A percentile compares a stretch with the other conserved stretches of the same genome.
Evolutionary conservation across 129 eudicot genomes (phyloP).

Genomic region (Helianthus annuus): HanXRQr2.0-SUNRISE NC_035435.2:92023504-92024003

Average conservation of each 20-base stretch:
- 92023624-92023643: too few species aligned
- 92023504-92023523: background rate
- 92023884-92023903: background rate
- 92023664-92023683: too few species aligned
- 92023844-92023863: conserved; percentile 21
- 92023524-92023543: background rate
- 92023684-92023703: too few species aligned
- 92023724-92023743: too few species aligned
- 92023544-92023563: too few species aligned
- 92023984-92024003: conserved; percentile 4
- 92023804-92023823: conserved; percentile 26
- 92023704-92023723: too few species aligned
- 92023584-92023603: too few species aligned
- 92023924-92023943: conserved; percentile 16
- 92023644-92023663: too few species aligned
- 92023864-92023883: conserved; percentile 6
- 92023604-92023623: too few species aligned
- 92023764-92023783: conserved; percentile 33
- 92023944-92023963: conserved; percentile 4
- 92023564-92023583: too few species aligned
- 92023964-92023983: conserved; percentile 15
- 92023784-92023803: background rate
- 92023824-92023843: background rate
- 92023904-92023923: background rate
- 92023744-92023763: background rate